Evolutionary conservation across 2,329 filamentous ascomycete species (phyloP).

Genomic region (Ceratocystis harringtonii): DNA sequence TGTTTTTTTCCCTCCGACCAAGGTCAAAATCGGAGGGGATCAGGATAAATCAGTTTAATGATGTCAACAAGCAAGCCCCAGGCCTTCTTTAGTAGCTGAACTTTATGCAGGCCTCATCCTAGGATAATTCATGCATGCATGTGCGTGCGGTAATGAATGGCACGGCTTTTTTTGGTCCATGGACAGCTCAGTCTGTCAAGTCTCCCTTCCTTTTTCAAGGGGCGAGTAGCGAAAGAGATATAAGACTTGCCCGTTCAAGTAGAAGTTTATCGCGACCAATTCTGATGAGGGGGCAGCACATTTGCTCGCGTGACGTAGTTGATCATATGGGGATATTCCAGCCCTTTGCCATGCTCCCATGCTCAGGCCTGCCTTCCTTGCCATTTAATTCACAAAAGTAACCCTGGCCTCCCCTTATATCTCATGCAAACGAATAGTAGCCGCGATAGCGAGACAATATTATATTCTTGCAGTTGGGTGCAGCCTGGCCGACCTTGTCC

Average conservation of each 20-base stretch:
- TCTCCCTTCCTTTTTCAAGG: too few relatives aligned
- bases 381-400: too few relatives aligned
- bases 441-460: too few relatives aligned
- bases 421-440: too few relatives aligned
- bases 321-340: background rate
- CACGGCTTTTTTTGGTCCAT: background rate
- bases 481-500: background rate
- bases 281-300: background rate
- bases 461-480: too few relatives aligned
- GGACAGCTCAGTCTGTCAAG: too few relatives aligned
- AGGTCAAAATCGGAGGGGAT: background rate
- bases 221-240: too few relatives aligned
- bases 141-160: background rate
- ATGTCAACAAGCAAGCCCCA: background rate
- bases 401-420: too few relatives aligned
- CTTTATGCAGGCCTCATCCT: slow-evolving; percentile 4
- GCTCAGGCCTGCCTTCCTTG: too few relatives aligned
- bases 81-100: slow-evolving; percentile 7
- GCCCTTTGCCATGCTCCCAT: background rate
- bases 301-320: background rate
- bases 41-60: background rate
- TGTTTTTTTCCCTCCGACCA: background rate
- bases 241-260: background rate
- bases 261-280: background rate
- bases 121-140: background rate